Percentiles rank a stretch among this genome's conserved stretches.
Conservation (phyloP, 306 rosid genomes). For the Pyrus communis region DNA sequence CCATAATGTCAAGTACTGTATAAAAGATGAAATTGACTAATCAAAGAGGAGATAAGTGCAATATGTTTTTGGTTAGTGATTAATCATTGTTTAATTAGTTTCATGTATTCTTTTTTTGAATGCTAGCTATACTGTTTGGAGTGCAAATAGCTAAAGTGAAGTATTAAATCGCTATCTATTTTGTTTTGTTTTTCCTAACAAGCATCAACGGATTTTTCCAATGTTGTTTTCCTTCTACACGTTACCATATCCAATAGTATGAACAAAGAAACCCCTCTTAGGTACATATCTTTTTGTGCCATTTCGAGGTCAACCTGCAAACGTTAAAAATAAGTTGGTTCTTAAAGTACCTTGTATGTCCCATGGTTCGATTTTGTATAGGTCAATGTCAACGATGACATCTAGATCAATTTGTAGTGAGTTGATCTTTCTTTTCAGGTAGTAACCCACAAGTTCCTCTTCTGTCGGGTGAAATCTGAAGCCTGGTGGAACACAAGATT, state of each 20-base stretch:
- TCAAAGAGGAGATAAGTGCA: neutral
- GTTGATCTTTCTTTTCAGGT: constrained; percentile 78
- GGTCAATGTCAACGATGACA: constrained; percentile 80
- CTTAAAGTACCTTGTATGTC: constrained; percentile 69
- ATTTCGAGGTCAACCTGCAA: neutral
- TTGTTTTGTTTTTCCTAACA: neutral
- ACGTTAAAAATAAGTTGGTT: neutral
- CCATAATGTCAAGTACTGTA: too few species aligned
- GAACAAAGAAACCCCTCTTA: neutral
- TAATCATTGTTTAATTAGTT: too few species aligned
- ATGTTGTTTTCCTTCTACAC: neutral
- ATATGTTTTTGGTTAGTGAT: too few species aligned
- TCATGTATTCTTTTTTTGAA: too few species aligned
- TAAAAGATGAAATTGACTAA: neutral
- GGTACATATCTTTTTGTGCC: neutral
- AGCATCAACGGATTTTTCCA: neutral
- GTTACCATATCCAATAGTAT: neutral
- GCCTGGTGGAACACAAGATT: constrained; percentile 88
- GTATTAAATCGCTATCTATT: neutral
- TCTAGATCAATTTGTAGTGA: constrained; percentile 66
- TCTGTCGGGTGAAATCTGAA: constrained; percentile 98
- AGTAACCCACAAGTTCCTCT: constrained; percentile 91
- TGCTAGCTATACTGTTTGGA: too few species aligned
- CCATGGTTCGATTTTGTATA: constrained; percentile 94
- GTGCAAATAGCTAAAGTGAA: too few species aligned